Evolutionary conservation across 2,329 filamentous ascomycete genomes (phyloP).

Genomic region (Fusarium heterosporum): DNA sequence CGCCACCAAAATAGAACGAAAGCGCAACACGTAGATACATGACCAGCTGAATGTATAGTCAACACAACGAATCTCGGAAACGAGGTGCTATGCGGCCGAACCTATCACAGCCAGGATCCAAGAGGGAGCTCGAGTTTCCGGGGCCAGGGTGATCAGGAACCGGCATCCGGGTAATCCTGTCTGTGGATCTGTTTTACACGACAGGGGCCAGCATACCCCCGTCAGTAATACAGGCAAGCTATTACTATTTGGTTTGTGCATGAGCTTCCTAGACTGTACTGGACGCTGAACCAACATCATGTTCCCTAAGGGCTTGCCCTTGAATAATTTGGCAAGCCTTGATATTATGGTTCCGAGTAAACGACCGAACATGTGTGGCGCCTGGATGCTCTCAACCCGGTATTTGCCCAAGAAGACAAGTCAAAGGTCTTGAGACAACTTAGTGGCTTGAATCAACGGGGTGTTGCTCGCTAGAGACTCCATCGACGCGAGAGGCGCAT

Average conservation of each 20-base stretch:
- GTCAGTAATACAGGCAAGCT: conserved; percentile 20
- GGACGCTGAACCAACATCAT: conserved; percentile 14
- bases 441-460: conserved; percentile 14
- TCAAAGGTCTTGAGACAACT: conserved; percentile 8
- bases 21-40: conserved; percentile 30
- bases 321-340: conserved; percentile 13
- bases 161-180: conserved; percentile 21
- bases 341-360: conserved; percentile 9
- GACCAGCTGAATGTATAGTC: conserved; percentile 20
- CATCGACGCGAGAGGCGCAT: conserved; percentile 26
- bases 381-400: conserved; percentile 24
- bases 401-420: conserved; percentile 26
- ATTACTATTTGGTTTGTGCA: conserved; percentile 27
- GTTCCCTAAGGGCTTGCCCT: conserved; percentile 10
- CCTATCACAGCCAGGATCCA: conserved; percentile 18
- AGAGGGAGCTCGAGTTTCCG: background rate
- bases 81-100: conserved; percentile 17
- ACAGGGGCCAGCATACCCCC: conserved; percentile 21
- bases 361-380: conserved; percentile 20
- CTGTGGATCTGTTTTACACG: conserved; percentile 26
- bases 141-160: conserved; percentile 10
- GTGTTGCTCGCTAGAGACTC: conserved; percentile 5
- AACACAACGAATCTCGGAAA: conserved; percentile 24
- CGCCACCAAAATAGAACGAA: conserved; percentile 32
- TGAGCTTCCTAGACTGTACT: conserved; percentile 25